phyloP scores from a whole-genome alignment of 148 eudicot species.

The Amaranthus palmeri region DNA sequence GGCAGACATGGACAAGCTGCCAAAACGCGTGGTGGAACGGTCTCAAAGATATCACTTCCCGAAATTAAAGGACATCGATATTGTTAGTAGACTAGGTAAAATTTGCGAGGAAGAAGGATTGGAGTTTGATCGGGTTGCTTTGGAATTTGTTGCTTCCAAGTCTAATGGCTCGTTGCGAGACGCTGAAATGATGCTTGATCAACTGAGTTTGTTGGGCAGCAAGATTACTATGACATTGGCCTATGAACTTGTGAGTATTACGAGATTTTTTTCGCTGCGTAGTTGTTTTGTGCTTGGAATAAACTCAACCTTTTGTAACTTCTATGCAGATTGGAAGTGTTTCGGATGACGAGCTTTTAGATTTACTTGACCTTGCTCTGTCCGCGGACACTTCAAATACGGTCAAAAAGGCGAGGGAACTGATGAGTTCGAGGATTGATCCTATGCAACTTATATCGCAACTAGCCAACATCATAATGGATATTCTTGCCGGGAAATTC shows the following conservation, averaged over 20 bases:
- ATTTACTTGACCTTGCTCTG: conserved; percentile 69
- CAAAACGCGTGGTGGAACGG: conserved; percentile 55
- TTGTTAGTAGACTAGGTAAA: conserved; percentile 44
- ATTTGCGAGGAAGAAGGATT: conserved; percentile 74
- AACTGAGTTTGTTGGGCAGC: conserved; percentile 79
- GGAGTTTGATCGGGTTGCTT: conserved; percentile 71
- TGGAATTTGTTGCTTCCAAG: conserved; percentile 71
- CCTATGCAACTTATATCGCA: conserved; percentile 92
- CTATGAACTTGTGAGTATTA: conserved; percentile 71
- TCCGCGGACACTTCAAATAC: conserved; percentile 89
- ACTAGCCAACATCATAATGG: conserved; percentile 90
- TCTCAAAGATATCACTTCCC: conserved; percentile 68
- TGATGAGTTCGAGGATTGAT: conserved; percentile 80
- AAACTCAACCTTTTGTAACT: conserved; percentile 6
- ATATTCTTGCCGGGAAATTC: conserved; percentile 83
- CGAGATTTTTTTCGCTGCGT: neutral
- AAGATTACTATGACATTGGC: conserved; percentile 61
- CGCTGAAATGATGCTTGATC: conserved; percentile 98
- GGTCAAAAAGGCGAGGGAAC: conserved; percentile 79
- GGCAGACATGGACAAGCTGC: conserved; percentile 77
- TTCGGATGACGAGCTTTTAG: conserved; percentile 85
- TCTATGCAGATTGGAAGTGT: conserved; percentile 74
- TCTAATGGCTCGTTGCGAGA: conserved; percentile 89
- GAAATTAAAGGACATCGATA: conserved; percentile 62
- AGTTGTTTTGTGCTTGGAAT: neutral